phyloP scores from a whole-genome alignment of 164 flowering plant genomes.

The Nymphaea thermarum region DNA sequence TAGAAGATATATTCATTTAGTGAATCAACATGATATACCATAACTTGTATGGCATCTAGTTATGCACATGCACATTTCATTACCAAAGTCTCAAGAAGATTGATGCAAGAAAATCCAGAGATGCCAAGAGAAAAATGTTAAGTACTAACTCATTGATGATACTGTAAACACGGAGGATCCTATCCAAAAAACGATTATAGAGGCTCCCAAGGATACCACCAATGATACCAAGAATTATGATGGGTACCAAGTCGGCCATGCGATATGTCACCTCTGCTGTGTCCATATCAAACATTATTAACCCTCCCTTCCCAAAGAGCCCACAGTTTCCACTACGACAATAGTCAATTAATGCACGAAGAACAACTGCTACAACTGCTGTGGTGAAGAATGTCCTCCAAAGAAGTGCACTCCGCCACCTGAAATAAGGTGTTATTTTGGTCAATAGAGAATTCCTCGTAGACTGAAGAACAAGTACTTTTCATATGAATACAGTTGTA shows the following conservation, averaged over 20 bases:
- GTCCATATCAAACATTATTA: constrained; percentile 82
- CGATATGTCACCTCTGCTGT: constrained; percentile 30
- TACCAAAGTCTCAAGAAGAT: no score
- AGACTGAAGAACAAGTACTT: no score
- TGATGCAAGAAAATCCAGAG: no score
- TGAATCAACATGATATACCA: neutral
- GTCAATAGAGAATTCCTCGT: neutral
- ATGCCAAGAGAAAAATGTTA: neutral
- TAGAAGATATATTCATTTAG: neutral
- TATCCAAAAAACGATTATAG: constrained; percentile 75
- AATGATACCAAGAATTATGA: constrained; percentile 51
- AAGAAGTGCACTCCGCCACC: constrained; percentile 98
- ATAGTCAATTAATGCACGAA: constrained; percentile 50
- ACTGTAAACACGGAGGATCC: constrained; percentile 70
- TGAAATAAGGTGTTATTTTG: constrained; percentile 8
- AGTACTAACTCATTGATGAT: constrained; percentile 65
- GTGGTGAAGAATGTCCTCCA: constrained; percentile 97
- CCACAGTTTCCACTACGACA: constrained; percentile 79
- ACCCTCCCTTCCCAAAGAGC: constrained; percentile 83
- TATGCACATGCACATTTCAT: no score
- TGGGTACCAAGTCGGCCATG: constrained; percentile 49
- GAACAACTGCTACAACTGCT: constrained; percentile 75
- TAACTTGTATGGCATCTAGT: no score
- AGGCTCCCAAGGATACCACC: constrained; percentile 90
- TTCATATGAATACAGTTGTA: no score